A percentile compares a stretch with the other conserved stretches of the same genome.
phyloP scores from a whole-genome alignment of 805 yeast genomes.

The Metschnikowia similis region DNA sequence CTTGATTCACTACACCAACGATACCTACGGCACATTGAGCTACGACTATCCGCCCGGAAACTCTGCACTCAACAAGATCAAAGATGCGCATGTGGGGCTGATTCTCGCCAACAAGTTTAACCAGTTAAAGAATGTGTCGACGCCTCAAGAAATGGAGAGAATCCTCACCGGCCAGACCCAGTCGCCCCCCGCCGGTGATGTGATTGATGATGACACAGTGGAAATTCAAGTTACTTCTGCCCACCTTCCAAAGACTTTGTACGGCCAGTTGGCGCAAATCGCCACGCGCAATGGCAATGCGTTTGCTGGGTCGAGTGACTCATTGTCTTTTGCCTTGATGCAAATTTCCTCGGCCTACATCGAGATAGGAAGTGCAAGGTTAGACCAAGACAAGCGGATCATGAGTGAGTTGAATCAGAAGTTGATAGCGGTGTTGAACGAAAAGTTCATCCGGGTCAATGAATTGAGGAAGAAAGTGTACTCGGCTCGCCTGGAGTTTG shows the following conservation, averaged over 20 bases:
- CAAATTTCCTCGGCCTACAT: constrained; percentile 53
- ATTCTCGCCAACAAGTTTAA: constrained; percentile 51
- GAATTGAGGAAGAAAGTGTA: constrained; percentile 66
- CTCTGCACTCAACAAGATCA: constrained; percentile 46
- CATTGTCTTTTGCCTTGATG: constrained; percentile 51
- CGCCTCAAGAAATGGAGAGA: constrained; percentile 64
- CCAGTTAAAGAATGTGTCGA: constrained; percentile 58
- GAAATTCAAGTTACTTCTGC: constrained; percentile 30
- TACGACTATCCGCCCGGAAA: constrained; percentile 77
- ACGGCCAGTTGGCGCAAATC: constrained; percentile 63
- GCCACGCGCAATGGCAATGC: constrained; percentile 46
- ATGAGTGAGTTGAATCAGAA: constrained; percentile 55
- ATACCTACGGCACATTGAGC: constrained; percentile 67
- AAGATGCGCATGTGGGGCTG: constrained; percentile 63
- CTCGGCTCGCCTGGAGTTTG: constrained; percentile 64
- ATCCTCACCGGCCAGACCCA: constrained; percentile 38
- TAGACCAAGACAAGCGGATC: constrained; percentile 65
- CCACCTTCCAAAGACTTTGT: constrained; percentile 63
- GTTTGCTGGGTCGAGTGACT: constrained; percentile 41
- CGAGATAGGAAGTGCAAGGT: constrained; percentile 63
- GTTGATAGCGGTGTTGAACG: constrained; percentile 48
- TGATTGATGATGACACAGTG: constrained; percentile 16
- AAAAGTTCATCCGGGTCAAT: constrained; percentile 57
- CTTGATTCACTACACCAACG: constrained; percentile 37
- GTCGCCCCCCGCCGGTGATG: constrained; percentile 5